These are phyloP conservation scores for Mesembryanthemum crystallinum DNA, from an alignment of 148 eudicot species.

Conservation along the genomic window DNA sequence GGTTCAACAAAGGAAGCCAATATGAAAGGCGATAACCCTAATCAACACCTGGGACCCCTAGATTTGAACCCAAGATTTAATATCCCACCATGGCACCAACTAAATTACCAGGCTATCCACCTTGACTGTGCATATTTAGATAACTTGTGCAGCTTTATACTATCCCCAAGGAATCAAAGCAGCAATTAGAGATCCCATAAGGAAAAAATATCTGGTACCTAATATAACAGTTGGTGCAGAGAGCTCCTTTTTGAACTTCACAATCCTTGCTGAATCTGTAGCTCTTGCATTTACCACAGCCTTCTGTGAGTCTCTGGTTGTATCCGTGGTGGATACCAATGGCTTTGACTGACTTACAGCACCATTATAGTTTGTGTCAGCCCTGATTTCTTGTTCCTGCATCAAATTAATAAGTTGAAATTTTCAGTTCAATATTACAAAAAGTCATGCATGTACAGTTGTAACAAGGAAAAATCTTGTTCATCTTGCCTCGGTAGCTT, in stretches of 20 bases:
- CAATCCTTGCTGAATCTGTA: constrained; percentile 90
- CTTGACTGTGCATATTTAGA: background rate
- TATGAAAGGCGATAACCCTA: no score
- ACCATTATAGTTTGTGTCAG: constrained; percentile 34
- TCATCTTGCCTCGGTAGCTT: constrained; percentile 52
- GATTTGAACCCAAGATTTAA: no score
- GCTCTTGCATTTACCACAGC: constrained; percentile 63
- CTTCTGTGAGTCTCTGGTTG: constrained; percentile 59
- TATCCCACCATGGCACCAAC: background rate
- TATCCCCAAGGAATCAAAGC: background rate
- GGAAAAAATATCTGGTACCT: constrained; percentile 41
- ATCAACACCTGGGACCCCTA: no score
- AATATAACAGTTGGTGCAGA: constrained; percentile 64
- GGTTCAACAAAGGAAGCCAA: no score
- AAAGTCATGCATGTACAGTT: background rate
- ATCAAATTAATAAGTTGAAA: constrained; percentile 18
- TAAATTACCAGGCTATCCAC: background rate
- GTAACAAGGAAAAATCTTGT: constrained; percentile 2
- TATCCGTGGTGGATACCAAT: constrained; percentile 36
- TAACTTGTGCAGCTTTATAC: background rate
- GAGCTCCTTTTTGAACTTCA: constrained; percentile 81
- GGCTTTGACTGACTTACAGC: constrained; percentile 43
- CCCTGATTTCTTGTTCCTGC: constrained; percentile 54
- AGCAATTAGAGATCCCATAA: background rate
- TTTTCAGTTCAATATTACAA: constrained; percentile 1